Evolutionary conservation across 306 rosid species (phyloP).

Genomic region (Vigna mungo): DNA sequence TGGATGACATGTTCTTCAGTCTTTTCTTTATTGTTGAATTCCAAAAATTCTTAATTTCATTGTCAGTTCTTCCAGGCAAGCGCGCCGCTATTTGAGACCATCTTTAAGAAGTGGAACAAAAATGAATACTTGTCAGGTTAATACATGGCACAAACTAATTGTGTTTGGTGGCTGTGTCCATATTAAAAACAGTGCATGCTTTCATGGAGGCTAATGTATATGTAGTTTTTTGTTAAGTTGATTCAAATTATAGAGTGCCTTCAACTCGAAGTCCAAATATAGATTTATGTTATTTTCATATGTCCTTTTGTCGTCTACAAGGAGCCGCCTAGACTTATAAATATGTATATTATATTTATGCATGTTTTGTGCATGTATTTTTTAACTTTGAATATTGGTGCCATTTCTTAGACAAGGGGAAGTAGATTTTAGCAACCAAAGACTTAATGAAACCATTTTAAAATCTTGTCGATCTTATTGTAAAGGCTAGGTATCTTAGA

Average conservation of each 20-base stretch:
- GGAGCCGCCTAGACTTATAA: constrained; percentile 38
- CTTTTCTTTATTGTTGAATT: constrained; percentile 94
- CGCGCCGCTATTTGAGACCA: constrained; percentile 99
- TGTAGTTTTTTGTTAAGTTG: not conserved
- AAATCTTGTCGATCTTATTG: not conserved
- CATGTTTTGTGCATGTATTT: constrained; percentile 47
- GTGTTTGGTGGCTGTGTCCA: not conserved
- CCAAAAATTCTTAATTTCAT: constrained; percentile 97
- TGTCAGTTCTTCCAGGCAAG: constrained; percentile 92
- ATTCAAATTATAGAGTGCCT: constrained; percentile 45
- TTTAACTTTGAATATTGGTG: constrained; percentile 32
- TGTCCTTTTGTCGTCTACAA: constrained; percentile 43
- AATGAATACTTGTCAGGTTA: constrained; percentile 17
- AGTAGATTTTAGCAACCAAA: constrained; percentile 30
- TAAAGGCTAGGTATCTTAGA: constrained; percentile 9
- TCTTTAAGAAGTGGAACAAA: constrained; percentile 50
- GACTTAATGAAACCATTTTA: constrained; percentile 26
- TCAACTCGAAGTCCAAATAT: constrained; percentile 50
- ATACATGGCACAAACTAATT: constrained; percentile 26
- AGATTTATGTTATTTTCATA: constrained; percentile 39
- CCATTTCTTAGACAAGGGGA: constrained; percentile 13
- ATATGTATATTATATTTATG: constrained; percentile 30
- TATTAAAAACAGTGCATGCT: constrained; percentile 19
- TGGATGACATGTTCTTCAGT: constrained; percentile 69
- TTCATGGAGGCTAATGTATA: constrained; percentile 50